Evolutionary conservation across 148 eudicot genomes (phyloP), one percentile per base, ranked within the genome.

Genomic region (Tetragonia tetragonoides): DNA sequence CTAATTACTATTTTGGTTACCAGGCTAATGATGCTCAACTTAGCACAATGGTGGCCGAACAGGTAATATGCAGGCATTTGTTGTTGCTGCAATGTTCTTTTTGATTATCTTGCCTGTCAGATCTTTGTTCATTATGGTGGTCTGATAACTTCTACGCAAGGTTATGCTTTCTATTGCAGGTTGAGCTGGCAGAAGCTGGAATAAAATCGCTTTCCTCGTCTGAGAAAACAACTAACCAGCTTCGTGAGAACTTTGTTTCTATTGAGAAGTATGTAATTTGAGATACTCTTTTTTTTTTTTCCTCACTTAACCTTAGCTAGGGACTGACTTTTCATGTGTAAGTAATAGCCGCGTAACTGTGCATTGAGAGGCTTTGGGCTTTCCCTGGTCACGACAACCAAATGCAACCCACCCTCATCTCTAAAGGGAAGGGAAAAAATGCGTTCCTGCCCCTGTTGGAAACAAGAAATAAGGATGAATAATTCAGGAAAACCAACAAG

Each of bases 1-100:
- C 15, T 17, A 10, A 65, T 76, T 42, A 2, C 20, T 51, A 9
- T 38, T 73, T 11, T 70, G 75, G 66, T 70, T 44, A 60, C 75
- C 89, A 95, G 98, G 98, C 98, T 79, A 95, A 92, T 85, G 98
- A 95, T 86, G 98, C 98, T 79, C 98, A 95, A 62, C 97, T 95
- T 68, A 95, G 98, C 86, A 95, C 98, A 39, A 95, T 95, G 98
- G 98, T 95, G 65, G 96, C 92, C 64, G 98, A 95, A 80, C 98
- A 95, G 97, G 98, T 95, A 84, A 69, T 59, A 20, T 77, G 57
- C 64, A 49, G 39, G 38, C 75, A 56, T 72, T 41, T 77, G 49
- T 20, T 77, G 16, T 14, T 54, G 21, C 1, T 37, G 59, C 44
- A 40, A 39, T 8, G 64, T 74, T 53, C n/a, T n/a, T n/a, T n/a